phyloP scores from a whole-genome alignment of 106 monocot species.

The Posidonia australis region DNA sequence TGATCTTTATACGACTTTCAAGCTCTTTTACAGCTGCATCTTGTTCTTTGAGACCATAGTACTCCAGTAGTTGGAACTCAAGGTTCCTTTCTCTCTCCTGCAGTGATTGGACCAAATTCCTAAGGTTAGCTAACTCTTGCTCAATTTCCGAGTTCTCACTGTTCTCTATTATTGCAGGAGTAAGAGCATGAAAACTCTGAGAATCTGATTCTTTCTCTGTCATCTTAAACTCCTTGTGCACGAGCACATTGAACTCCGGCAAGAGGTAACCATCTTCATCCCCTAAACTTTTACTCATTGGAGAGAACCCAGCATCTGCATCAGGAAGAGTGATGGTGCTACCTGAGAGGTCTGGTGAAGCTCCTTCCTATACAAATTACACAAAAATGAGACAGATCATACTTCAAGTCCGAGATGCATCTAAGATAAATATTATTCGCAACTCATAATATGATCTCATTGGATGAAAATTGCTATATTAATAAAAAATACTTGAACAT shows the following conservation, averaged over 20 bases:
- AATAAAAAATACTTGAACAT: no score
- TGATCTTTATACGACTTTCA: constrained; percentile 9
- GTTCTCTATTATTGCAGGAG: neutral
- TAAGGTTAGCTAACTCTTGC: constrained; percentile 10
- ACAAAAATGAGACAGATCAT: neutral
- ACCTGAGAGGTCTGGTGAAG: neutral
- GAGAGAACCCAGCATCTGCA: neutral
- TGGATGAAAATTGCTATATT: neutral
- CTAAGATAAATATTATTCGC: neutral
- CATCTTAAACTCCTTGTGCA: neutral
- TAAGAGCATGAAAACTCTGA: neutral
- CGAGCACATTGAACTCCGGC: constrained; percentile 8
- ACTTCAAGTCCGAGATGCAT: neutral
- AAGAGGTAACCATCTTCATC: constrained; percentile 10
- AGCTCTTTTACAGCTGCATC: constrained; percentile 8
- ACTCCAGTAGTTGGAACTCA: constrained; percentile 11
- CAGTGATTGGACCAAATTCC: constrained; percentile 5
- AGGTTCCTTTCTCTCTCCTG: constrained; percentile 14
- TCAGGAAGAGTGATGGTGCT: neutral
- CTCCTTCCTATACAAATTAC: constrained; percentile 6
- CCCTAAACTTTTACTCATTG: neutral
- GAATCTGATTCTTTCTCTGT: neutral
- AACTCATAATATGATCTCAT: neutral
- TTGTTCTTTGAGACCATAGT: constrained; percentile 16
- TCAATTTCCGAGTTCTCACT: neutral